Percentiles rank a stretch among this genome's conserved stretches.
phyloP scores from a whole-genome alignment of 306 rosid genomes.

The Ziziphus jujuba region DNA sequence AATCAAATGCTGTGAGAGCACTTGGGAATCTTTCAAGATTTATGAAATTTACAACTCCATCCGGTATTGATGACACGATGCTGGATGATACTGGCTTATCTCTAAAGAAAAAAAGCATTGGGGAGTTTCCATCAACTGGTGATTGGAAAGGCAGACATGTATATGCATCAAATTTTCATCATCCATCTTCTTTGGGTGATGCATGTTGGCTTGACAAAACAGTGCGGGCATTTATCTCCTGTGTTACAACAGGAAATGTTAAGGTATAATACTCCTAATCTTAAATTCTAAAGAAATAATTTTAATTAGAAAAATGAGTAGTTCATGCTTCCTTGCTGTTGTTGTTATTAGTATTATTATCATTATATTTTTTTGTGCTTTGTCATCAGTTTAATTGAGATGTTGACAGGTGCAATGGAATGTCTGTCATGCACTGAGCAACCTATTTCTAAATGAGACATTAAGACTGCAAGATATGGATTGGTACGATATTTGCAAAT shows the following conservation, averaged over 20 bases:
- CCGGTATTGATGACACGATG: conserved; percentile 35
- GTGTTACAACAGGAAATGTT: conserved; percentile 83
- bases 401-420: conserved; percentile 91
- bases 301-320: conserved; percentile 11
- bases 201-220: conserved; percentile 60
- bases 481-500: conserved; percentile 49
- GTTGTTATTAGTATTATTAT: conserved; percentile 5
- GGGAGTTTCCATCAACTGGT: conserved; percentile 26
- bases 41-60: conserved; percentile 44
- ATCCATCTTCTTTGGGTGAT: conserved; percentile 42
- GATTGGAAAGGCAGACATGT: conserved; percentile 22
- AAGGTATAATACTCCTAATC: conserved; percentile 55
- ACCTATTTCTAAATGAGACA: conserved; percentile 84
- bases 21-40: conserved; percentile 92
- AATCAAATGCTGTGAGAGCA: conserved; percentile 98
- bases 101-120: conserved; percentile 11
- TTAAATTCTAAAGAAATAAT: conserved; percentile 9
- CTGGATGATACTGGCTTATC: conserved; percentile 26
- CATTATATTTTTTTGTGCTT: not conserved
- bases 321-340: not conserved
- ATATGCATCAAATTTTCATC: conserved; percentile 26
- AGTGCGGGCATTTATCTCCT: conserved; percentile 74
- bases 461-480: conserved; percentile 78
- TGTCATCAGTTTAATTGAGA: conserved; percentile 25
- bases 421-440: conserved; percentile 96